Percentiles rank a stretch among this genome's conserved stretches.
Evolutionary conservation across 2,329 filamentous ascomycete genomes (phyloP).

Genomic region (Balansia obtecta): DNA sequence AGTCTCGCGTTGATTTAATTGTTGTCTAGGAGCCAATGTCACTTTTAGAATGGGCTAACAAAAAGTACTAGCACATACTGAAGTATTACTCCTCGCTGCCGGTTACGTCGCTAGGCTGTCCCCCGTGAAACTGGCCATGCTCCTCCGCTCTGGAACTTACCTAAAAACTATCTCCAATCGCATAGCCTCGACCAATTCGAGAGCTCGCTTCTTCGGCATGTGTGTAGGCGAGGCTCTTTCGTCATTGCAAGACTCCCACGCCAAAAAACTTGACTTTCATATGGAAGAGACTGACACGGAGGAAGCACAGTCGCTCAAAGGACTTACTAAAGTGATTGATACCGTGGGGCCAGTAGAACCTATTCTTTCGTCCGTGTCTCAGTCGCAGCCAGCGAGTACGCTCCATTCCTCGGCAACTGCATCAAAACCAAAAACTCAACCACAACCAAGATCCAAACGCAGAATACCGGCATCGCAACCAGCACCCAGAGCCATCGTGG

Average conservation of each 20-base stretch:
- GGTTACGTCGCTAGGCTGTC: conserved; percentile 60
- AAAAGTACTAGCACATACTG: conserved; percentile 56
- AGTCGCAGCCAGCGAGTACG: not conserved
- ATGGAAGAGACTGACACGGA: conserved; percentile 63
- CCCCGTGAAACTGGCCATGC: conserved; percentile 52
- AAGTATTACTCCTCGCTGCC: conserved; percentile 64
- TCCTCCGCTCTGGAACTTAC: conserved; percentile 61
- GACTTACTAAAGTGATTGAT: conserved; percentile 51
- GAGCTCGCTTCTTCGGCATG: conserved; percentile 78
- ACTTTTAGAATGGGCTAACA: conserved; percentile 10
- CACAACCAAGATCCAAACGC: conserved; percentile 14
- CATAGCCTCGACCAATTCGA: conserved; percentile 60
- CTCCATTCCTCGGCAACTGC: not conserved
- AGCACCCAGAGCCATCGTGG: conserved; percentile 38
- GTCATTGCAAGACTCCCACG: conserved; percentile 50
- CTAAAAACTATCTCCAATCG: conserved; percentile 75
- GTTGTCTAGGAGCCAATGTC: not conserved
- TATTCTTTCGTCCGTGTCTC: conserved; percentile 23
- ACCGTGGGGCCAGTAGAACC: conserved; percentile 42
- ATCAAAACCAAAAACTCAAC: conserved; percentile 9
- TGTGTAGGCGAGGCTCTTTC: conserved; percentile 65
- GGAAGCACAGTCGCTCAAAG: conserved; percentile 66
- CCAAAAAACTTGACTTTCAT: conserved; percentile 69
- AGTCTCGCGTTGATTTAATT: not conserved
- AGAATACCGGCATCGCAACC: conserved; percentile 16